phyloP scores from a whole-genome alignment of 2,329 filamentous ascomycete genomes.

The Cytospora leucostoma region DNA sequence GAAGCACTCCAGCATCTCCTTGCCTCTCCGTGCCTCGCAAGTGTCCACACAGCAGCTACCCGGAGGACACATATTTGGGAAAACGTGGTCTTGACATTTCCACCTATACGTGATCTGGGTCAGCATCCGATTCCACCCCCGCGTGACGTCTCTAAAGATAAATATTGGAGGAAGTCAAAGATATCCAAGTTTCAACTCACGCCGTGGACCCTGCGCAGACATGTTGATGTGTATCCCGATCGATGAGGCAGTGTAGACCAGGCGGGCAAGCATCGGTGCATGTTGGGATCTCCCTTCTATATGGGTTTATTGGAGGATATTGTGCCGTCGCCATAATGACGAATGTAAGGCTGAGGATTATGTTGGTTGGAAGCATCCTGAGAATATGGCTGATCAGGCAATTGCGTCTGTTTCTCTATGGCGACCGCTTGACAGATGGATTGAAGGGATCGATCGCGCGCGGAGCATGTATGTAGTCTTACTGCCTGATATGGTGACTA shows the following conservation, averaged over 20 bases:
- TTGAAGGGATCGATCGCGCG: no score
- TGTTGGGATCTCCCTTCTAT: not conserved
- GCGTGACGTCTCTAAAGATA: not conserved
- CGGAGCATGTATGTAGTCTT: no score
- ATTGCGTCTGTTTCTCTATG: no score
- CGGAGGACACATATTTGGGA: not conserved
- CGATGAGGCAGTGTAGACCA: not conserved
- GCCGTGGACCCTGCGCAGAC: not conserved
- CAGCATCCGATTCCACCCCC: not conserved
- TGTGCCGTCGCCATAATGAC: not conserved
- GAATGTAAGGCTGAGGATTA: not conserved
- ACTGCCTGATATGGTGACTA: no score
- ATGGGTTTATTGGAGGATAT: not conserved
- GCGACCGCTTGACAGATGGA: no score
- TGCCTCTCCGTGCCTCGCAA: not conserved
- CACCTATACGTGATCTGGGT: not conserved
- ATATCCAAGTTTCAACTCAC: not conserved
- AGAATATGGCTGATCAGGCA: no score
- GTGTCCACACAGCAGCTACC: not conserved
- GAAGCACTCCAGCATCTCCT: not conserved
- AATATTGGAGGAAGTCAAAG: not conserved
- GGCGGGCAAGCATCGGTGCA: not conserved
- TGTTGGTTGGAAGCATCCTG: not conserved
- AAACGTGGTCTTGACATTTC: not conserved
- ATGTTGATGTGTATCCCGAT: not conserved